Conservation (phyloP, 225 moss, liverwort and hornwort genomes). For the Marchantia polymorpha region DNA sequence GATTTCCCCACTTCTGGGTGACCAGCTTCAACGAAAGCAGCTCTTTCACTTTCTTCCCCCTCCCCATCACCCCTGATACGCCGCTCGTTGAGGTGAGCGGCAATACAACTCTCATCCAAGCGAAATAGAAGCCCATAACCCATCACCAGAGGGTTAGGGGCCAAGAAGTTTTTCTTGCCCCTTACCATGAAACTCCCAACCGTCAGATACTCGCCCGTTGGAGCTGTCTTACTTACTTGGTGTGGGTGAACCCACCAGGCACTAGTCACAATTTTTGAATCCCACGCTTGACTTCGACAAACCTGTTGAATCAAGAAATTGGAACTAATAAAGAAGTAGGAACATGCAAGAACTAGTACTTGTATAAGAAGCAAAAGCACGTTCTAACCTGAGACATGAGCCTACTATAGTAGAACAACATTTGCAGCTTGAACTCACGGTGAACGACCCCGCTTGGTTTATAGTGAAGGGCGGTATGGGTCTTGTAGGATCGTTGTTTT, state of each 20-base stretch:
- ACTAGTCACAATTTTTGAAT: slow-evolving; percentile 92
- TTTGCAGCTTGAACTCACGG: slow-evolving; percentile 39
- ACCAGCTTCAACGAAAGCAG: slow-evolving; percentile 15
- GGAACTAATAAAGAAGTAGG: not conserved
- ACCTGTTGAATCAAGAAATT: slow-evolving; percentile 35
- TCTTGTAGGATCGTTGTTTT: slow-evolving; percentile 62
- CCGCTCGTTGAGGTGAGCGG: slow-evolving; percentile 80
- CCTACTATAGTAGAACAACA: no score
- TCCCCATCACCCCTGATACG: slow-evolving; percentile 78
- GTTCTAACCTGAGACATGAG: not conserved
- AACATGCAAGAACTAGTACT: not conserved
- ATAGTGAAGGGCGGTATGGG: slow-evolving; percentile 79
- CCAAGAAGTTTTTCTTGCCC: slow-evolving; percentile 84
- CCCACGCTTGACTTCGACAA: slow-evolving; percentile 98
- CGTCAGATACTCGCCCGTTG: slow-evolving; percentile 89
- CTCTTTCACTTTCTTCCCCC: slow-evolving; percentile 25
- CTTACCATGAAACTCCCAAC: slow-evolving; percentile 94
- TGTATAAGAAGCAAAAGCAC: not conserved
- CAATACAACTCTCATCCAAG: slow-evolving; percentile 80
- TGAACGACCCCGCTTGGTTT: slow-evolving; percentile 85
- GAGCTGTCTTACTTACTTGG: slow-evolving; percentile 97
- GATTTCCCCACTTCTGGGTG: not conserved
- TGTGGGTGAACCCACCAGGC: slow-evolving; percentile 96
- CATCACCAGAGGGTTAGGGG: slow-evolving; percentile 88
- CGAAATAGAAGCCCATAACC: slow-evolving; percentile 86